Evolutionary conservation across 495 filamentous ascomycete genomes (phyloP), one percentile per base, ranked within the genome.

Genomic region (Penicillium goetzii): DNA sequence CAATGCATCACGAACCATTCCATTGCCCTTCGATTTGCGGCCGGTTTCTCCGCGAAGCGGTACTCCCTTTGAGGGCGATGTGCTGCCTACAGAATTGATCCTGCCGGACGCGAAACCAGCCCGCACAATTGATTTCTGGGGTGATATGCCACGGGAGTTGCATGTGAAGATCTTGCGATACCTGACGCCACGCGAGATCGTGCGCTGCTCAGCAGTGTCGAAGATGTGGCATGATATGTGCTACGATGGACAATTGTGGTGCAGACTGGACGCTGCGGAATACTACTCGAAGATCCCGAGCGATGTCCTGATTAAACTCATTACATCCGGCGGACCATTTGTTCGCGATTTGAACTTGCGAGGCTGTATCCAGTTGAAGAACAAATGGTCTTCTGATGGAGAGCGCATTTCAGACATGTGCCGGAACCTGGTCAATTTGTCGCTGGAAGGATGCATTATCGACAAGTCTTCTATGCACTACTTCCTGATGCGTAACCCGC

Each of bases 201-300:
- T 98, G 11, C 87, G 90, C 57, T 86, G 85, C 52, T 96, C 95
- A 6, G 76, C 83, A 15, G 90, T 96, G n/a, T 92, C 87, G 68
- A 92, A 86, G 68, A 72, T 83, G 17, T 98, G 95, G 84, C 81
- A 97, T 73, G 78, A 83, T 34, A 89, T 92, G 81, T 97, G 94
- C 77, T 97, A 92, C 65, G 95, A 99, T 73, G 95, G 95, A 9
- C 95, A 99, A 75, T 78, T 99, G 19, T 99, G 95, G 95, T 85
- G 84, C 0, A 84, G 83, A 51, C 82, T 98, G 45, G 92, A 98
- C 71, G 89, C 92, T 0, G 86, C 93, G 0, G 87, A 89, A 33
- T 98, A 92, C 74, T 99, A 99, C 71, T 83, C 83, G 52, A 86
- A 90, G 43, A 97, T 99, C 59, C 87, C 95, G 0, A 90, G 90